Base-by-base conservation (phyloP, 495 filamentous ascomycete species). In the Penicillium roqueforti region DNA sequence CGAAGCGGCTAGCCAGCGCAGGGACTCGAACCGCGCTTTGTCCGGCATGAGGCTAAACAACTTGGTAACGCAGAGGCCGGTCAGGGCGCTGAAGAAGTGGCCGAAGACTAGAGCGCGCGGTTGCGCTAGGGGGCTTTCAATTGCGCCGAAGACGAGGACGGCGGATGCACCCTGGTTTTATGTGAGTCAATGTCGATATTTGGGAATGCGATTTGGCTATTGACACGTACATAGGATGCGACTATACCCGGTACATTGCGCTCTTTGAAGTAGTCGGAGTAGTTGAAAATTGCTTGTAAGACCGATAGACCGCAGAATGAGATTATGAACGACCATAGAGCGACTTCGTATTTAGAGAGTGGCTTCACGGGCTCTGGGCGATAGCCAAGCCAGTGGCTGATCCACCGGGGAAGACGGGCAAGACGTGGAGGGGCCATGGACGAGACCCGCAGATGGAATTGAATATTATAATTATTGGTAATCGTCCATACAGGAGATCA, bases 111-210 rank as follows among this genome's bases (percentile, higher is more conserved):
- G 67, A 51, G 85, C 85, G 9, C 88, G 83, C 0, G 89, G 89
- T 57, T 93, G 89, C 0, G 87, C 79, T 4, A 95, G 79, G 0
- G 89, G 88, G 2, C 82, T 85, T 40, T 84, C 79, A 53, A 91
- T 83, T 36, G 80, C 74, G 52, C 81, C 80, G 67, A 83, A 89
- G 53, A 82, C 73, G 25, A 90, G 82, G 38, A 89, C 81, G 23
- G 86, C 86, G 2, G 87, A 81, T 9, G 87, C 87, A 34, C 86
- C 87, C 86, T 87, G 14, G 7, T 36, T 16, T 32, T 53, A 22
- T 20, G 51, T 56, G 18, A 34, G 32, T 53, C 13, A 53, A 37
- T 16, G 19, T 25, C 5, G 1, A 38, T 16, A 1, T 36, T 42
- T 44, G 28, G 36, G 28, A 1, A 14, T 22, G 14, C 36, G 26